Conservation (phyloP, 1,139 yeast species). For the Geotrichum klebahnii region DNA sequence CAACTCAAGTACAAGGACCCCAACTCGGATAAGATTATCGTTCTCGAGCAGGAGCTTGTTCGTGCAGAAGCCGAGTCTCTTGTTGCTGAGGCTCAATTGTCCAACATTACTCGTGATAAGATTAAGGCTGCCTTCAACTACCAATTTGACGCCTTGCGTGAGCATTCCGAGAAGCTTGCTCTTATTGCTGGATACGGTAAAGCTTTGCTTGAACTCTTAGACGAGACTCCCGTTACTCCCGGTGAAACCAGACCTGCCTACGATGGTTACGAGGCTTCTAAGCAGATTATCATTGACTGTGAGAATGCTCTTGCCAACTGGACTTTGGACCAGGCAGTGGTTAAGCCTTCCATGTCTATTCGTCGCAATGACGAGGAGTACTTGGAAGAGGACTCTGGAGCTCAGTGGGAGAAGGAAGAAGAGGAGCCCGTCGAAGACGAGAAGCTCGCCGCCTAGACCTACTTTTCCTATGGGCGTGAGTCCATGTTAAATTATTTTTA, state of each 20-base stretch:
- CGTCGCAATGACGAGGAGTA: conserved; percentile 16
- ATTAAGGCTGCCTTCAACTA: conserved; percentile 95
- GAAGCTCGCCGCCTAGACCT: too few relatives aligned
- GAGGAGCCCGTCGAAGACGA: conserved; percentile 19
- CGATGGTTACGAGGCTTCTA: conserved; percentile 96
- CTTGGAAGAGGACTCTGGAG: conserved; percentile 8
- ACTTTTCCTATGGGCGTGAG: too few relatives aligned
- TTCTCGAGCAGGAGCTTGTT: conserved; percentile 95
- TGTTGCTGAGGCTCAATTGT: conserved; percentile 97
- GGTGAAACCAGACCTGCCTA: conserved; percentile 98
- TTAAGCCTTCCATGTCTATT: conserved; percentile 74
- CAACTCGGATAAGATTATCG: conserved; percentile 89
- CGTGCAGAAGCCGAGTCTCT: conserved; percentile 98
- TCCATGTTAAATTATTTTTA: too few relatives aligned
- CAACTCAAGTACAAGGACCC: conserved; percentile 98
- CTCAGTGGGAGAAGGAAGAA: conserved; percentile 22
- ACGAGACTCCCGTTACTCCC: conserved; percentile 95
- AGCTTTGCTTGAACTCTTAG: conserved; percentile 90
- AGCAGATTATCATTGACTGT: conserved; percentile 95
- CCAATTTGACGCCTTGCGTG: conserved; percentile 94
- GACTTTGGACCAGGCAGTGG: conserved; percentile 94
- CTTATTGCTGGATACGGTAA: conserved; percentile 98
- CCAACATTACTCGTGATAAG: conserved; percentile 96
- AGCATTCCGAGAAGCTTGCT: conserved; percentile 93
- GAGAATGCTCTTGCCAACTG: conserved; percentile 93